phyloP scores from a whole-genome alignment of 768 basidiomycete genomes.

The Amanita rubescens region DNA sequence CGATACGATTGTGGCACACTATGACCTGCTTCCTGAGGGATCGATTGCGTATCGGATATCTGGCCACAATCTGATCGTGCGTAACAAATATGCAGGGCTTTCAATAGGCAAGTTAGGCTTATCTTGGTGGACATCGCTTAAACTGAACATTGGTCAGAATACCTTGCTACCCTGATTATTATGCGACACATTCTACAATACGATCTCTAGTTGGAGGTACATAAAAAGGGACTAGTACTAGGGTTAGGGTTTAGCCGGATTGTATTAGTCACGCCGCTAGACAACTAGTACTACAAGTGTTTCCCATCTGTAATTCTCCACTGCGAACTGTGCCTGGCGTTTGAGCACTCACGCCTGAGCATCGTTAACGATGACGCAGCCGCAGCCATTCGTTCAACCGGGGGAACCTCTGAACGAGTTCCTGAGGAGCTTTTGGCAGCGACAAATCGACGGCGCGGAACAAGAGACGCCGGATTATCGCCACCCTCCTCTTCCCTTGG shows the following conservation, averaged over 20 bases:
- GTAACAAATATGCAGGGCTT: slow-evolving; percentile 45
- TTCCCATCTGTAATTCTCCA: not conserved
- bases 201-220: slow-evolving; percentile 19
- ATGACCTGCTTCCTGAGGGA: slow-evolving; percentile 49
- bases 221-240: not conserved
- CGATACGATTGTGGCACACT: slow-evolving; percentile 50
- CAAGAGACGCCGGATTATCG: slow-evolving; percentile 83
- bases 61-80: slow-evolving; percentile 55
- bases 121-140: not conserved
- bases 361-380: slow-evolving; percentile 6
- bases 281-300: no score
- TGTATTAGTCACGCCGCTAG: not conserved
- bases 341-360: not conserved
- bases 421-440: slow-evolving; percentile 83
- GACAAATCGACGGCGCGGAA: slow-evolving; percentile 82
- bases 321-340: not conserved
- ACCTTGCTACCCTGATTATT: slow-evolving; percentile 46
- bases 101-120: slow-evolving; percentile 38
- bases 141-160: no score
- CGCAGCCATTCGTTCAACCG: slow-evolving; percentile 65
- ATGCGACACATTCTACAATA: slow-evolving; percentile 52
- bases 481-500: slow-evolving; percentile 85
- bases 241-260: not conserved
- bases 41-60: slow-evolving; percentile 52
- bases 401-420: slow-evolving; percentile 86